Base-by-base conservation (phyloP, 192 early-diverging fungal species). In the Gonapodya prolifera region DNA sequence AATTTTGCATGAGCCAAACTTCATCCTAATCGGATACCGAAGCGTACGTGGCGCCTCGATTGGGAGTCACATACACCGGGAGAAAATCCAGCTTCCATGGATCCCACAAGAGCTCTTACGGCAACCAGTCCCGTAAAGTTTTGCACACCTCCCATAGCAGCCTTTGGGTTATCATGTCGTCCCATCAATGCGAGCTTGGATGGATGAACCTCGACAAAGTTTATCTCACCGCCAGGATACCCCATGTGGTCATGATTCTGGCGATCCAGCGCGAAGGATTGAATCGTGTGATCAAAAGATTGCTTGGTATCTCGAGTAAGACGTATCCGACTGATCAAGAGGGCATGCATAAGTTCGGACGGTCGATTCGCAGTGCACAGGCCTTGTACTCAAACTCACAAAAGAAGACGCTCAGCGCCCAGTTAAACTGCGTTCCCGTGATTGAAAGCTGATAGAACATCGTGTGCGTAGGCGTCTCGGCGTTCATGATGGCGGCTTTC, bases 221-320 rank as follows among this genome's bases (percentile, higher is more conserved):
- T n/a, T n/a, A n/a, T n/a, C n/a, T n/a, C n/a, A n/a, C 78, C n/a
- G 75, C 45, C 1, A 79, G n/a, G 33, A 83, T 34, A 23, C 82
- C 82, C 75, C 75, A 79, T 2, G 74, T 71, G 28, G 30, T 70
- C 29, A 79, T 89, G 71, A 87, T 83, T 34, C 86, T 81, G 0
- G 87, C 81, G 34, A 91, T 80, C 89, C 89, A 91, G 33, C 80
- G 81, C 2, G 79, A 82, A 17, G 89, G 88, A 23, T 18, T 73
- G 71, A 73, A 73, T 8, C 71, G 18, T 13, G 71, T 73, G 8
- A 73, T 73, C 71, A 73, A 30, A 2, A 73, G 2, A 29, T 73
- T 73, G 18, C 23, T 8, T 61, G n/a, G n/a, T n/a, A n/a, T 61
- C 8, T 8, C 8, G 45, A 61, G 23, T 61, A 8, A 61, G 8